Evolutionary conservation across 768 basidiomycete species (phyloP), one percentile per base, ranked within the genome.

Genomic region (Rhodocollybia butyracea): DNA sequence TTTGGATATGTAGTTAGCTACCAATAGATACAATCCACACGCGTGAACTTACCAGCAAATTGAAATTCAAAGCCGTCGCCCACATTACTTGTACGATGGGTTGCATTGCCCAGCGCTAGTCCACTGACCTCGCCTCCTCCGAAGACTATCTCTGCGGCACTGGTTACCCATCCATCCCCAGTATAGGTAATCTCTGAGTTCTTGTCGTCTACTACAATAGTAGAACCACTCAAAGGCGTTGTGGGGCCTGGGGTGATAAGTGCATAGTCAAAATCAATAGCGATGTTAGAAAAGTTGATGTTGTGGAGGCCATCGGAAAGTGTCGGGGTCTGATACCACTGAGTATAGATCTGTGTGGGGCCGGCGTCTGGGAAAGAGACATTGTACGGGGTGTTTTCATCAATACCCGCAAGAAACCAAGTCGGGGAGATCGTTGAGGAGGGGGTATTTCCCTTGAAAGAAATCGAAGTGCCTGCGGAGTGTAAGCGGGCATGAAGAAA

Each of bases 401-500:
- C 51, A 31, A 53, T 53, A 1, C 26, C 24, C 12, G 24, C 51
- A 15, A 39, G 19, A 42, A 53, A 53, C 21, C 31, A 22, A 22
- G 34, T 53, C 13, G 32, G 32, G 32, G 51, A 40, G 40, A 40
- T 32, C 11, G 36, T 13, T 5, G 30, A 5, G 36, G 36, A 39
- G 21, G 51, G 51, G 21, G 36, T 42, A 26, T 53, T 53, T 22
- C 51, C 51, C n/a, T n/a, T 42, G 21, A 53, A 53, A 1, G 51
- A 38, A 19, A 53, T 53, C 17, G 47, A 50, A 24, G 30, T 21
- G 19, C 47, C 47, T 50, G 32, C 5, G 7, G 13, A 24, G 17
- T n/a, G 22, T 19, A 15, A 46, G 15, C 26, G 15, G 11, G 21
- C 21, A 24, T 46, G 22, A 8, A n/a, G 10, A 8, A 43, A 46